Conservation (phyloP, 1,284 basidiomycete species). For the Puccinia horiana region DNA sequence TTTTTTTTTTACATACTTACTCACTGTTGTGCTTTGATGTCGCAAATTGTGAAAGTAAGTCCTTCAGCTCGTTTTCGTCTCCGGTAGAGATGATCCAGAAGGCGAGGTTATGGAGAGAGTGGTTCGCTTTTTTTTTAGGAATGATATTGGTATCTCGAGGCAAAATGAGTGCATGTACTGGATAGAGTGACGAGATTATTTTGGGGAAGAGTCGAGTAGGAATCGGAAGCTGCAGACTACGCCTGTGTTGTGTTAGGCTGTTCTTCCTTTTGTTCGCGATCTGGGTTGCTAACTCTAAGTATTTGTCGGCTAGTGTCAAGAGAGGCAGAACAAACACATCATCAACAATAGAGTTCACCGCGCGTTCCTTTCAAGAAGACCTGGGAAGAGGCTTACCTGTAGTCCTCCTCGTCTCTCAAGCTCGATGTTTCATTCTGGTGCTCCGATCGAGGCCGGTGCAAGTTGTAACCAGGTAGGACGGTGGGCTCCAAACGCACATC, state of each 20-base stretch:
- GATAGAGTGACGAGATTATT: too few relatives aligned
- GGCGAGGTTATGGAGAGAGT: too few relatives aligned
- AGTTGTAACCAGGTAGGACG: background rate
- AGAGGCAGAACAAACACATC: background rate
- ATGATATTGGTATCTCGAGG: too few relatives aligned
- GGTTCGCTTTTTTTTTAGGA: too few relatives aligned
- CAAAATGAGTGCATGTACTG: too few relatives aligned
- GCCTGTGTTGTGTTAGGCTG: background rate
- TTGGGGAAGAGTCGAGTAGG: background rate
- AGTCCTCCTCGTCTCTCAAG: slow-evolving; percentile 29
- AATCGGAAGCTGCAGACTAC: background rate
- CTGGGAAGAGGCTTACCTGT: slow-evolving; percentile 10
- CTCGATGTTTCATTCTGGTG: slow-evolving; percentile 5
- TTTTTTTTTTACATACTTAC: too few relatives aligned
- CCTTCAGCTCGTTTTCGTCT: too few relatives aligned
- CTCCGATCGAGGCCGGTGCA: background rate
- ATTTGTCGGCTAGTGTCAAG: slow-evolving; percentile 2
- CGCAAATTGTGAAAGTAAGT: too few relatives aligned
- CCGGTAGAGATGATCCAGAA: too few relatives aligned
- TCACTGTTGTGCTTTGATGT: too few relatives aligned
- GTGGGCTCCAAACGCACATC: slow-evolving; percentile 10
- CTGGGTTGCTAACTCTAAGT: slow-evolving; percentile 34
- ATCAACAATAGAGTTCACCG: background rate
- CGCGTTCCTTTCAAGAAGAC: background rate
- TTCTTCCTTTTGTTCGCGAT: slow-evolving; percentile 15